These are phyloP conservation scores for Echinochloa phyllopogon DNA, from an alignment of 176 grass and related monocot genomes.

Conservation along the genomic window DNA sequence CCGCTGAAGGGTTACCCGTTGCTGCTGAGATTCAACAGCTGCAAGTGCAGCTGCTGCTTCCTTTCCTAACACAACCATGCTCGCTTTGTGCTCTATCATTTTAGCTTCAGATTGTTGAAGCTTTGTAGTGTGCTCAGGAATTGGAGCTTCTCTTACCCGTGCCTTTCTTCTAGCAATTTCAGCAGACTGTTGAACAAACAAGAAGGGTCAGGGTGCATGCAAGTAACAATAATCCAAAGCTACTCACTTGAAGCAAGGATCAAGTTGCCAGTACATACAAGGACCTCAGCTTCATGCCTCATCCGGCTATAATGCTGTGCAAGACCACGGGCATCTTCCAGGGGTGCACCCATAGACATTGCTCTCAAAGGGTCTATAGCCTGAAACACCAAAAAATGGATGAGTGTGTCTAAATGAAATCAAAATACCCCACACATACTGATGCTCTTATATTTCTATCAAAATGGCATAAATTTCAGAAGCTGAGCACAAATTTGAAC, in stretches of 20 bases:
- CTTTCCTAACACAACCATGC: constrained; percentile 93
- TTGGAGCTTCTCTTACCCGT: constrained; percentile 84
- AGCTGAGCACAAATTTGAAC: constrained; percentile 22
- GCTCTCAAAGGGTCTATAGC: constrained; percentile 86
- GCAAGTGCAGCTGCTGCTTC: constrained; percentile 88
- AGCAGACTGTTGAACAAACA: constrained; percentile 64
- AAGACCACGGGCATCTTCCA: constrained; percentile 93
- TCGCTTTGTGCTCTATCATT: constrained; percentile 96
- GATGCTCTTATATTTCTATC: constrained; percentile 16
- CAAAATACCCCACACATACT: constrained; percentile 21
- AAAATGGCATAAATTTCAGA: constrained; percentile 13
- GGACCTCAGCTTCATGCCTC: constrained; percentile 95
- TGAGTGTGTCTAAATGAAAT: constrained; percentile 31
- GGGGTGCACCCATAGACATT: constrained; percentile 68
- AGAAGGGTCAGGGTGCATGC: constrained; percentile 33
- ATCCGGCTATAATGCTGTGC: constrained; percentile 98
- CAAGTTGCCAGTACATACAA: constrained; percentile 45
- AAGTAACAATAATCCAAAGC: constrained; percentile 27
- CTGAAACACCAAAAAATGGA: constrained; percentile 58
- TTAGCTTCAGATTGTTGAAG: constrained; percentile 80
- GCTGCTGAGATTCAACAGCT: constrained; percentile 88
- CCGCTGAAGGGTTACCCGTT: constrained; percentile 81
- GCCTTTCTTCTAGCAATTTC: constrained; percentile 91
- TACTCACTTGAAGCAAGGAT: constrained; percentile 9
- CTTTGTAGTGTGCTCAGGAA: constrained; percentile 83